Evolutionary conservation across 2,329 filamentous ascomycete species (phyloP), one percentile per base, ranked within the genome.

Genomic region (Gaeumannomyces sp.): DNA sequence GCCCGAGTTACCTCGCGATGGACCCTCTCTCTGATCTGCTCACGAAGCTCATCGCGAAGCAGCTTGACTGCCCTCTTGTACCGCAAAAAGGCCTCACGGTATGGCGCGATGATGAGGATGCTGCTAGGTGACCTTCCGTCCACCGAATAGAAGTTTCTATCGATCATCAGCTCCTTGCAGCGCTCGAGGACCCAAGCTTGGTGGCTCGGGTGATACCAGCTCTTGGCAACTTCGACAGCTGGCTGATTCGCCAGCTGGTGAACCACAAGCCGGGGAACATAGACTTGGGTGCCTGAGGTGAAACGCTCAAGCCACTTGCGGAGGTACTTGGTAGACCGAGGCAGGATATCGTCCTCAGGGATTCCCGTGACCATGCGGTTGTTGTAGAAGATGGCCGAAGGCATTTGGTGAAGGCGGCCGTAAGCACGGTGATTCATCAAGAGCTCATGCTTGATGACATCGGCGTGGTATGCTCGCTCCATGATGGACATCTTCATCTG

Each of bases 91-190:
- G 80, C 74, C 0, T 75, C 71, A 25, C 75, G 77, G 68, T 82
- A 82, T 0, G 80, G 80, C 0, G 79, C 76, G 14, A 80, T 72
- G 1, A 82, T 75, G 65, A 83, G 72, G n/a, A 83, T 75, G 0
- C 71, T 75, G 0, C 79, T 79, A 0, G 71, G 71, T 16, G 68
- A 60, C 1, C 60, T 63, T 0, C 64, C 28, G 3, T 71, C 67
- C 0, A 76, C 66, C 14, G 72, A 74, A 4, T 66, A 66, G 59
- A 82, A 81, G 0, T 69, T 19, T 0, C 66, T 22, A 61, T 78
- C 73, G 4, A 64, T 45, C 3, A 80, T 64, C 0, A 80, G 70
- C 33, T 71, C 68, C 13, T 68, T 62, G 0, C 75, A 74, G 11
- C 75, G 71, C 0, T 67, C 53, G 38, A 79, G 70, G 0, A 79